Conservation (phyloP, 2,329 filamentous ascomycete species). For the Trichoderma simmonsii region DNA sequence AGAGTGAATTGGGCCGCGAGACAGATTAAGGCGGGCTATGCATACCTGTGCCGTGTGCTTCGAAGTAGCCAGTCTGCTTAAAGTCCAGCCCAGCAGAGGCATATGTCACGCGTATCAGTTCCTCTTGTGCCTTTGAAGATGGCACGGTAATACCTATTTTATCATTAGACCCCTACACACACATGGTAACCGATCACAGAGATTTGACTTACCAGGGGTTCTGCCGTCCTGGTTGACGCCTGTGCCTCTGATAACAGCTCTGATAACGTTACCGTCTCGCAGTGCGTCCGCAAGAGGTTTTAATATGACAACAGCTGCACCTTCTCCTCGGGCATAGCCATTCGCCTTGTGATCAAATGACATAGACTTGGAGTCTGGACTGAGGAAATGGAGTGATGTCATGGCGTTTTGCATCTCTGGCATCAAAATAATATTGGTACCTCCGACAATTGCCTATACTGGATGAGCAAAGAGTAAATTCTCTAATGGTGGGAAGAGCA, state of each 20-base stretch:
- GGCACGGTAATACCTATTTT: not conserved
- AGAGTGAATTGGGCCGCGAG: not conserved
- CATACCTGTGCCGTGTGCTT: not conserved
- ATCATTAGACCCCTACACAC: not conserved
- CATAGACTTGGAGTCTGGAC: not conserved
- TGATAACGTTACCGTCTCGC: not conserved
- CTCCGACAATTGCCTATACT: not conserved
- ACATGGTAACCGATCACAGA: not conserved
- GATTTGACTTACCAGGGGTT: not conserved
- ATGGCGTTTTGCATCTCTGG: not conserved
- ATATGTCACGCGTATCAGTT: not conserved
- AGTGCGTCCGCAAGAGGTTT: not conserved
- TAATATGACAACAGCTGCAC: not conserved
- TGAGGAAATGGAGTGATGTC: not conserved
- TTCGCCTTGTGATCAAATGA: not conserved
- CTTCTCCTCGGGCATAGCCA: not conserved
- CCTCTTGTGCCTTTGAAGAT: not conserved
- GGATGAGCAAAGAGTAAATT: not conserved
- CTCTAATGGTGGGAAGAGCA: accelerated
- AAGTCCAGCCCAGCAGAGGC: not conserved
- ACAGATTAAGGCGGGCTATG: not conserved
- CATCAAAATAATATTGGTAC: not conserved
- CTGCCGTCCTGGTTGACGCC: not conserved
- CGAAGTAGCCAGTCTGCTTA: not conserved
- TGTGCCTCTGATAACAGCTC: not conserved